Base-by-base conservation (phyloP, 1,284 basidiomycete species). In the Leucoagaricus sp. region DNA sequence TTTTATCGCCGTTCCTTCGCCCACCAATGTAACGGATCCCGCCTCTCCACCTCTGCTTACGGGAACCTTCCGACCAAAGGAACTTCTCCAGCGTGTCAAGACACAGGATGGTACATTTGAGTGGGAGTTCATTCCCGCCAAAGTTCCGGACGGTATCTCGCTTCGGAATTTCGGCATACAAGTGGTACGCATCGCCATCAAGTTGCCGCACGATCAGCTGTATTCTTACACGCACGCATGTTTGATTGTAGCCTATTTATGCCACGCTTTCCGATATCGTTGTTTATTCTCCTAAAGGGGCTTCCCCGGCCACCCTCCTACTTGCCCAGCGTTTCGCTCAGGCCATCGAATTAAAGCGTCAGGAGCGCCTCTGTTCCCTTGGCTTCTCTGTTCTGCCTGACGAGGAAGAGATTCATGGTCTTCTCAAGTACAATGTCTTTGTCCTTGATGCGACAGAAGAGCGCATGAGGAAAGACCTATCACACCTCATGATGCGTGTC, bases 191-290 rank as follows among this genome's bases (percentile, higher is more conserved):
- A 31, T 52, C 31, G 25, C 47, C 56, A 53, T 62, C 61, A 57
- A 57, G 23, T 12, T 26, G 19, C 62, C 44, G 50, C 26, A 33
- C 60, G 40, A 45, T 26, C 28, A 34, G 38, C 33, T 23, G 15
- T 36, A 15, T 49, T 41, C 54, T 61, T 36, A 61, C 55, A n/a
- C n/a, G n/a, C n/a, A n/a, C 15, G 34, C 17, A 23, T 55, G 47
- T 41, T 45, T 42, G 59, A 34, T 46, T 46, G 21, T 63, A 82
- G 80, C 78, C 80, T 3, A 93, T 96, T 64, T 95, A 94, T 67
- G 87, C 93, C 0, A 91, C 91, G 1, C 79, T 97, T 38, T 94
- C 91, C 48, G 94, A 97, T 69, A 84, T 97, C 60, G 85, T 96
- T 59, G 76, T 96, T 47, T 96, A 96, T 72, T 90, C 89, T 3